phyloP scores from a whole-genome alignment of 2,329 filamentous ascomycete species.

The Aspergillus pseudotamarii region DNA sequence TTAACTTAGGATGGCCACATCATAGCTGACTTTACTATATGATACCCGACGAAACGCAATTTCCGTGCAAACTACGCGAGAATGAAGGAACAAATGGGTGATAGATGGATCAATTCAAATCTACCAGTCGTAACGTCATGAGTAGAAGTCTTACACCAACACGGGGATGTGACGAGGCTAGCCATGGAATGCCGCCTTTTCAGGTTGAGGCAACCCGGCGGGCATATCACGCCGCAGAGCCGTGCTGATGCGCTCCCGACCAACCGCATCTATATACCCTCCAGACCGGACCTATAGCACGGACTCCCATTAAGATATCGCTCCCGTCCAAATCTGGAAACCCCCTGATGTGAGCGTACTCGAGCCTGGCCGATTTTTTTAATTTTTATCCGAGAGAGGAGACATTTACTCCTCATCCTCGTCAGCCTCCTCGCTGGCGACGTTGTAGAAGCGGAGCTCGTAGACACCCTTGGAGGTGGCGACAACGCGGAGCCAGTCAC shows the following conservation, averaged over 20 bases:
- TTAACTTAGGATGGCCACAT: background rate
- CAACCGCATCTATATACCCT: constrained; percentile 18
- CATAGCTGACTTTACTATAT: constrained; percentile 16
- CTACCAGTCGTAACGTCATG: constrained; percentile 37
- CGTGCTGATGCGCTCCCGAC: constrained; percentile 10
- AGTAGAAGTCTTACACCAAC: constrained; percentile 24
- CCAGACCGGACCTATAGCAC: constrained; percentile 13
- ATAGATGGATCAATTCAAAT: constrained; percentile 29
- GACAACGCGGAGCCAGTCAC: constrained; percentile 99
- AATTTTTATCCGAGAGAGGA: constrained; percentile 8
- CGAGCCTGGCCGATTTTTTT: constrained; percentile 2
- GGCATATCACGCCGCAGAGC: background rate
- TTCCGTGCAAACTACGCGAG: background rate
- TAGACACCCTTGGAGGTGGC: constrained; percentile 98
- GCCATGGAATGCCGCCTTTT: constrained; percentile 14
- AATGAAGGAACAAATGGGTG: constrained; percentile 12
- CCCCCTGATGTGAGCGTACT: constrained; percentile 15
- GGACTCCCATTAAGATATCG: constrained; percentile 7
- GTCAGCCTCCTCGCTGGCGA: constrained; percentile 96
- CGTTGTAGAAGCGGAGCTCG: constrained; percentile 99
- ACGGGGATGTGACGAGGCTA: constrained; percentile 6
- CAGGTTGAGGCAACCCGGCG: constrained; percentile 9
- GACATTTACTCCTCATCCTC: constrained; percentile 93
- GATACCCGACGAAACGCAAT: constrained; percentile 9
- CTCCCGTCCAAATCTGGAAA: constrained; percentile 13